Conservation (phyloP, 192 early-diverging fungal species). For the Backusella circina region DNA sequence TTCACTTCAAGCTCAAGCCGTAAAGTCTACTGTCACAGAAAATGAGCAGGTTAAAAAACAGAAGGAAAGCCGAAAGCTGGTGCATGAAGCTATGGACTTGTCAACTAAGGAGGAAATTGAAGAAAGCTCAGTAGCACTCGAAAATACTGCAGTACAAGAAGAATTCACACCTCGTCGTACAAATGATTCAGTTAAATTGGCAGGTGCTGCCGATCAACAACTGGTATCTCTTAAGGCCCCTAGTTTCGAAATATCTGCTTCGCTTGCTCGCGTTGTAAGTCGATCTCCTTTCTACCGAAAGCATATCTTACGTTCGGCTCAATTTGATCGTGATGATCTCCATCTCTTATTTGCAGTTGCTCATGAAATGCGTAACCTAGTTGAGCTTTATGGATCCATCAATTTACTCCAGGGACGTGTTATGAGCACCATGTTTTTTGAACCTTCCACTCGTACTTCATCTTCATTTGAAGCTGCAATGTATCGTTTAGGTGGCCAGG, state of each 20-base stretch:
- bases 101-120: neutral
- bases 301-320: constrained; percentile 87
- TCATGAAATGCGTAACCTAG: constrained; percentile 93
- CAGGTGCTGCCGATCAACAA: constrained; percentile 18
- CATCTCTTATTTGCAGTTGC: constrained; percentile 95
- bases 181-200: constrained; percentile 8
- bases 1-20: constrained; percentile 35
- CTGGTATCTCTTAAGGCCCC: constrained; percentile 9
- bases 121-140: neutral
- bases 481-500: constrained; percentile 86
- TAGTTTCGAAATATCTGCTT: constrained; percentile 30
- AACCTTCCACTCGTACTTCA: constrained; percentile 92
- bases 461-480: constrained; percentile 95
- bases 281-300: constrained; percentile 89
- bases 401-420: constrained; percentile 88
- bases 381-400: constrained; percentile 85
- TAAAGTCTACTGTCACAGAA: constrained; percentile 11
- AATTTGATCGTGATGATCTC: constrained; percentile 91
- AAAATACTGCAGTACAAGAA: constrained; percentile 18
- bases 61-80: neutral
- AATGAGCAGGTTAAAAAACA: neutral
- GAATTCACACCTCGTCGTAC: neutral
- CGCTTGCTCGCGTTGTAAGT: constrained; percentile 49
- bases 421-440: constrained; percentile 94
- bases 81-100: neutral